Evolutionary conservation across 371 early-diverging fungal genomes (phyloP), one percentile per base, ranked within the genome.

Genomic region (Lichtheimia hyalospora): DNA sequence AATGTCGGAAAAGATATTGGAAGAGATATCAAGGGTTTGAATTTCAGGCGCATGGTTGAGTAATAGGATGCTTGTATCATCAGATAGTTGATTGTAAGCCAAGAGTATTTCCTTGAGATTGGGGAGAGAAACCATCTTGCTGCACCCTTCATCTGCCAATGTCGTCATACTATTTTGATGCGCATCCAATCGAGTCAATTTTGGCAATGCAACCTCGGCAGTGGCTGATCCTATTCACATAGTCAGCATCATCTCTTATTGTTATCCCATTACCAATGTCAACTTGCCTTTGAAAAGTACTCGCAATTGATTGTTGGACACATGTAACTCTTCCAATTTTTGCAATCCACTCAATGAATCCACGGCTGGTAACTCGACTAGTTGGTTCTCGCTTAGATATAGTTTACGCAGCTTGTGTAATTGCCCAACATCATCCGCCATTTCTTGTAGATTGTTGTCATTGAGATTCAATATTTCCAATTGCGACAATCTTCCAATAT

Each of bases 401-500:
- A 91, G 67, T 43, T 84, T 86, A 42, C 86, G 82, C 20, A 90
- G 64, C 6, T 66, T 58, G 44, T 64, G 58, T 39, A 84, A 61
- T 10, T 75, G 63, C 6, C 70, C 63, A n/a, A 84, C 64, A 3
- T 79, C 85, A 13, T 66, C 69, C 7, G 90, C 84, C 14, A 86
- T 40, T 5, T 46, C 62, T 2, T 72, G 49, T 15, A 94, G 58
- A 24, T 74, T 61, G 63, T 94, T 94, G 40, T 81, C 67, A 1
- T 87, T 81, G 5, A 92, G 62, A 57, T 91, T 84, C 61, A 93
- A 79, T 0, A 66, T 46, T 55, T 85, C 85, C 6, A 85, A 63
- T 15, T 63, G 69, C 14, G 46, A 44, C 16, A 80, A 51, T 2
- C 64, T 53, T 6, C 69, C 64, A 24, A 77, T 70, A n/a, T 55